Base-by-base conservation (phyloP, 176 grass and related monocot genomes). In the Urochloa ruziziensis region DNA sequence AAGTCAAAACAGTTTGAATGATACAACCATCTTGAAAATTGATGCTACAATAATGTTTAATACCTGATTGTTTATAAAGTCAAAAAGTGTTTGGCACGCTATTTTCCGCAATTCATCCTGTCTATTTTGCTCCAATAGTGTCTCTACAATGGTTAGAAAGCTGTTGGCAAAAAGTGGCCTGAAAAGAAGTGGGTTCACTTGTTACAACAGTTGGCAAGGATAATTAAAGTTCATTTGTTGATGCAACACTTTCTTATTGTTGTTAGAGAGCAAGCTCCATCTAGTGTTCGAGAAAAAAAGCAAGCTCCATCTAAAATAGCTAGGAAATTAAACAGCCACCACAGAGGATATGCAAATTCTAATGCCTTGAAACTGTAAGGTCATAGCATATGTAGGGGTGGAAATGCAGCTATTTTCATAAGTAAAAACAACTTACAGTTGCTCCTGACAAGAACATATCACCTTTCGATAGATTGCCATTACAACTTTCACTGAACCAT, bases 91-190 rank as follows among this genome's bases (percentile, higher is more conserved):
- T 81, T 92, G 82, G 34, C 93, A 98, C 15, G 86, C 93, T 82
- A 98, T 62, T 77, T 84, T 86, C 80, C 91, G 73, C 85, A 98
- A 84, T 21, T 92, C 91, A 87, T 93, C 83, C 56, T 95, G 89
- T 85, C 87, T 93, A 81, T 88, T 93, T 83, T 98, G 96, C 67
- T 98, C 93, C 89, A 98, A 32, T 79, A 95, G 71, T 75, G 91
- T 93, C 73, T 89, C 88, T 84, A 95, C 82, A 77, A 98, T 89
- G 62, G 85, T 91, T 72, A 95, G 77, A 74, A 98, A 87, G 47
- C 96, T 98, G 80, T 88, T 98, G 68, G 96, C 91, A 71, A 93
- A 93, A 76, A 98, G 89, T 43, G 96, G 91, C 93, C 96, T 98
- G 91, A 75, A 93, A 88, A 54, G 75, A 34, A 75, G 62, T 84